Evolutionary conservation across 2,329 filamentous ascomycete genomes (phyloP).

Genomic region (Lasiodiplodia citricola): DNA sequence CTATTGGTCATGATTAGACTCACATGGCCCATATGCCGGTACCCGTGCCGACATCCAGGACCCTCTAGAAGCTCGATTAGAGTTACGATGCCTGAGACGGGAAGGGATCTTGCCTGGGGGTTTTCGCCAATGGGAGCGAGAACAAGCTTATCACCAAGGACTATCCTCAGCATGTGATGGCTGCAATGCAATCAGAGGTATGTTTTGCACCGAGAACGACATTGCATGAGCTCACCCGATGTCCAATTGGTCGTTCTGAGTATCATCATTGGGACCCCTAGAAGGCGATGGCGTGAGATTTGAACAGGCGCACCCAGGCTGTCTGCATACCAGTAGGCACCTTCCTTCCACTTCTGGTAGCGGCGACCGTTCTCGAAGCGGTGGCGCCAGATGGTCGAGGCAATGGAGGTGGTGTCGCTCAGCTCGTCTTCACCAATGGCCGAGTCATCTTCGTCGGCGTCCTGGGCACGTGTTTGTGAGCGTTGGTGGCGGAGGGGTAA

Average conservation of each 20-base stretch:
- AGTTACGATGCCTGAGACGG: too few species aligned
- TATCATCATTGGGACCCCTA: slow-evolving; percentile 38
- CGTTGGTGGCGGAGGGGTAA: background rate
- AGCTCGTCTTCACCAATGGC: slow-evolving; percentile 32
- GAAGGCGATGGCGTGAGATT: background rate
- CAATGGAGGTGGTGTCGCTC: slow-evolving; percentile 40
- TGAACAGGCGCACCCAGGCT: background rate
- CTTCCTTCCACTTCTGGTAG: slow-evolving; percentile 23
- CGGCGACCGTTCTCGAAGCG: slow-evolving; percentile 33
- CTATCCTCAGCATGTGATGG: slow-evolving; percentile 36
- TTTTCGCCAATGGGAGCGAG: slow-evolving; percentile 34
- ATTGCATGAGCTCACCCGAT: slow-evolving; percentile 6
- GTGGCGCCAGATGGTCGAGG: slow-evolving; percentile 38
- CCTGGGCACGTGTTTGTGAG: background rate
- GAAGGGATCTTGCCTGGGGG: slow-evolving; percentile 28
- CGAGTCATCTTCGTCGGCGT: slow-evolving; percentile 32
- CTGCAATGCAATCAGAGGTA: slow-evolving; percentile 18
- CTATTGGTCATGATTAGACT: slow-evolving; percentile 24
- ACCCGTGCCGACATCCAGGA: slow-evolving; percentile 46
- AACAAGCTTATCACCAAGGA: slow-evolving; percentile 35
- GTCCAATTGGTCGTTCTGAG: slow-evolving; percentile 25
- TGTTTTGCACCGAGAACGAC: background rate
- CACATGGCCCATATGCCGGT: slow-evolving; percentile 51
- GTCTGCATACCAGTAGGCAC: slow-evolving; percentile 7
- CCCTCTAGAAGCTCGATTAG: slow-evolving; percentile 32